These are phyloP conservation scores for Carpinus fangiana DNA, from an alignment of 306 rosid species.

Conservation along the genomic window DNA sequence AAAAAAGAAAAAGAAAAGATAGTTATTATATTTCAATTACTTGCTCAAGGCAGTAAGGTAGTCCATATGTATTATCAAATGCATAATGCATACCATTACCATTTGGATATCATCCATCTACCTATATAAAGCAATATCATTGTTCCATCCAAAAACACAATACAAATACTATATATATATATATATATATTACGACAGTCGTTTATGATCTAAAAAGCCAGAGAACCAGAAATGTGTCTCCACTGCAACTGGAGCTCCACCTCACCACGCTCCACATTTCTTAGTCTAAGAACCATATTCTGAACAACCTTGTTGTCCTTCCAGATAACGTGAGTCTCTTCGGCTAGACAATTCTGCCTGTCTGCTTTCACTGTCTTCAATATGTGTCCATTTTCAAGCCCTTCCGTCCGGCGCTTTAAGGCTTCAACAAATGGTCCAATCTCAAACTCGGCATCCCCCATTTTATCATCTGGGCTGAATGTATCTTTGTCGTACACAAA, in stretches of 20 bases:
- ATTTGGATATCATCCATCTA: too few relatives aligned
- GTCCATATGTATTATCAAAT: too few relatives aligned
- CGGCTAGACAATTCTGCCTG: conserved; percentile 65
- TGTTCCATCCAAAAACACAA: too few relatives aligned
- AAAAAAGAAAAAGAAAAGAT: too few relatives aligned
- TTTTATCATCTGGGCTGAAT: conserved; percentile 69
- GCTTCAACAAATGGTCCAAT: conserved; percentile 51
- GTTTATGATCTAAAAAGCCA: conserved; percentile 33
- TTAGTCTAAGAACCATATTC: conserved; percentile 65
- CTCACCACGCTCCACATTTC: conserved; percentile 79
- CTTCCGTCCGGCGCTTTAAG: conserved; percentile 35
- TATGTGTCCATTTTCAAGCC: conserved; percentile 50
- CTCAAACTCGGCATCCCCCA: conserved; percentile 84
- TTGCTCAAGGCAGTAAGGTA: too few relatives aligned
- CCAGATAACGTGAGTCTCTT: conserved; percentile 64
- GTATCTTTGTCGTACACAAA: conserved; percentile 70
- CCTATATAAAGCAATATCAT: too few relatives aligned
- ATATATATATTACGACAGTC: too few relatives aligned
- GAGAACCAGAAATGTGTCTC: conserved; percentile 69
- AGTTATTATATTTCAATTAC: too few relatives aligned
- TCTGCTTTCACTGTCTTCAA: conserved; percentile 49
- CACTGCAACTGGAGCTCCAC: conserved; percentile 71
- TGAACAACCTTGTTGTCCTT: conserved; percentile 53
- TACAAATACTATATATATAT: too few relatives aligned
- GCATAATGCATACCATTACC: too few relatives aligned